Conservation (phyloP, 768 basidiomycete species). For the Termitomyces sp. region DNA sequence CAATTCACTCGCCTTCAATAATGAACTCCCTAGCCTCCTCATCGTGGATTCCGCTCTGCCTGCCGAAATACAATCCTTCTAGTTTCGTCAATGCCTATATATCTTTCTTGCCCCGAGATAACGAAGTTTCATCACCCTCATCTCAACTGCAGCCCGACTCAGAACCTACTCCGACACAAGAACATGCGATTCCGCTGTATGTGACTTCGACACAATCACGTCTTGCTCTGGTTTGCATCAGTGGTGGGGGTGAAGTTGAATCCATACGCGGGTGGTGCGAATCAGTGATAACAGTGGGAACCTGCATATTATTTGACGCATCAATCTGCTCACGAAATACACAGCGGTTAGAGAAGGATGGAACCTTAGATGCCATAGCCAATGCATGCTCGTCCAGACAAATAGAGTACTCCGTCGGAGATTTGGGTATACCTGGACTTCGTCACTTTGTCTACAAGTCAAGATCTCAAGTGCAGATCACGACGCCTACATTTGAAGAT, state of each 20-base stretch:
- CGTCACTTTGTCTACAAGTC: conserved; percentile 97
- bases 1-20: conserved; percentile 77
- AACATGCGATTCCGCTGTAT: neutral
- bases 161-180: conserved; percentile 10
- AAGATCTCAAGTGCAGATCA: conserved; percentile 83
- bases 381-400: conserved; percentile 40
- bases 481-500: conserved; percentile 79
- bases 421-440: conserved; percentile 83
- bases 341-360: conserved; percentile 63
- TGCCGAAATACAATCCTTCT: conserved; percentile 88
- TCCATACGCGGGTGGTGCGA: conserved; percentile 75
- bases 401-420: conserved; percentile 64
- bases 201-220: conserved; percentile 22
- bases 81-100: conserved; percentile 93
- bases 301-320: neutral
- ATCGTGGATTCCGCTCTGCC: conserved; percentile 92
- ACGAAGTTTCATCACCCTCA: conserved; percentile 15
- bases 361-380: conserved; percentile 45
- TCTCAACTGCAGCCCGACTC: conserved; percentile 2
- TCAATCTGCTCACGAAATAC: neutral
- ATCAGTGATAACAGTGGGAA: conserved; percentile 51
- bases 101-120: conserved; percentile 53
- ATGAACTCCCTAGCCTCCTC: conserved; percentile 73
- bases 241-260: conserved; percentile 80
- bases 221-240: conserved; percentile 75